Evolutionary conservation across 1,284 basidiomycete species (phyloP).

Genomic region (Mycena citricolor): DNA sequence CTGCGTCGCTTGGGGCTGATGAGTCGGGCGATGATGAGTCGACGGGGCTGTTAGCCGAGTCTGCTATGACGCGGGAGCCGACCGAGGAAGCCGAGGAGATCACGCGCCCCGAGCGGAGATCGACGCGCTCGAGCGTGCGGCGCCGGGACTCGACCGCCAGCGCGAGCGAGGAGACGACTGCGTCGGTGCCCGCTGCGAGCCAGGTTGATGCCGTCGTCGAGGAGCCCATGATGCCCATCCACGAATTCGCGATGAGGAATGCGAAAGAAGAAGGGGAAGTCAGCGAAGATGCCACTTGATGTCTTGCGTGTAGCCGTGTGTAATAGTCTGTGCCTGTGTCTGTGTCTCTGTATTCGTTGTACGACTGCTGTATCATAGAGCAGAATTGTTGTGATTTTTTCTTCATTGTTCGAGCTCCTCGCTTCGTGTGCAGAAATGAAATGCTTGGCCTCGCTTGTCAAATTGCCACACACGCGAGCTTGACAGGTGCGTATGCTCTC

Average conservation of each 20-base stretch:
- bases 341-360: no score
- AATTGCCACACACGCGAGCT: no score
- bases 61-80: slow-evolving; percentile 28
- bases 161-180: slow-evolving; percentile 41
- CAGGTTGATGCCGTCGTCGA: slow-evolving; percentile 4
- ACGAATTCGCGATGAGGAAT: slow-evolving; percentile 20
- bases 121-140: slow-evolving; percentile 43
- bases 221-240: slow-evolving; percentile 1
- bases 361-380: no score
- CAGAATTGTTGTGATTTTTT: no score
- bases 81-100: slow-evolving; percentile 27
- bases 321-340: no score
- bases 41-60: slow-evolving; percentile 28
- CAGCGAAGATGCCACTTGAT: no score
- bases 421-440: no score
- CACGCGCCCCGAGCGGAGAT: slow-evolving; percentile 41
- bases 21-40: slow-evolving; percentile 24
- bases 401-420: no score
- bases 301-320: no score
- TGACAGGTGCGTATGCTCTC: no score
- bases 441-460: no score
- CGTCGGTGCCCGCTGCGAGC: slow-evolving; percentile 28
- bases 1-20: slow-evolving; percentile 31
- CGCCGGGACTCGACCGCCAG: slow-evolving; percentile 40
- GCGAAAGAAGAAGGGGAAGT: slow-evolving; percentile 47